Evolutionary conservation across 2,329 filamentous ascomycete species (phyloP).

Genomic region (Microdochium nivale): DNA sequence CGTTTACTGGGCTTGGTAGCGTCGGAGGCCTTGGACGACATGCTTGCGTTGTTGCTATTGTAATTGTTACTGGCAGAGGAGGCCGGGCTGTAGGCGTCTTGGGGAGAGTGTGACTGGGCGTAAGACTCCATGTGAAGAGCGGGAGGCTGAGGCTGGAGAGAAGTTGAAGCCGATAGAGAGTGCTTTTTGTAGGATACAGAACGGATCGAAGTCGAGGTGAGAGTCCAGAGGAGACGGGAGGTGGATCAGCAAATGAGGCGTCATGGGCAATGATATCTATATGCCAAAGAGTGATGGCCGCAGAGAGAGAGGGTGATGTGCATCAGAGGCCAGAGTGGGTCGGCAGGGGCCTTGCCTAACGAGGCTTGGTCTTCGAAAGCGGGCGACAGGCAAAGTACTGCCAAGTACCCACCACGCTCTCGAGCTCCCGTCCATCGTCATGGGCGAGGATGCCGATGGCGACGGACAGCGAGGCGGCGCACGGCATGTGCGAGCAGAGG

Average conservation of each 20-base stretch:
- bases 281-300: background rate
- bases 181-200: background rate
- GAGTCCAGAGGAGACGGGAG: background rate
- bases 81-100: background rate
- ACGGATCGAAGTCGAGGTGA: background rate
- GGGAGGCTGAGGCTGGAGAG: background rate
- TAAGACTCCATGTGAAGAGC: background rate
- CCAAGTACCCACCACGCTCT: background rate
- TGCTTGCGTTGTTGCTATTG: background rate
- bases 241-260: background rate
- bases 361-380: background rate
- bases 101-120: background rate
- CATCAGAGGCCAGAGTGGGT: background rate
- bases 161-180: background rate
- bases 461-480: background rate
- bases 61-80: background rate
- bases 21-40: constrained; percentile 5
- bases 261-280: background rate
- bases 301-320: background rate
- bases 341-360: background rate
- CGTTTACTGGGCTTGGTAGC: constrained; percentile 17
- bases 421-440: background rate
- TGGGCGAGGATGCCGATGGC: background rate
- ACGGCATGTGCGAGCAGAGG: no score
- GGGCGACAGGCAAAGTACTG: background rate